A percentile compares a stretch with the other conserved stretches of the same genome.
Evolutionary conservation across 345 rosid species (phyloP).

Genomic region (Streptanthus diversifolius): DNA sequence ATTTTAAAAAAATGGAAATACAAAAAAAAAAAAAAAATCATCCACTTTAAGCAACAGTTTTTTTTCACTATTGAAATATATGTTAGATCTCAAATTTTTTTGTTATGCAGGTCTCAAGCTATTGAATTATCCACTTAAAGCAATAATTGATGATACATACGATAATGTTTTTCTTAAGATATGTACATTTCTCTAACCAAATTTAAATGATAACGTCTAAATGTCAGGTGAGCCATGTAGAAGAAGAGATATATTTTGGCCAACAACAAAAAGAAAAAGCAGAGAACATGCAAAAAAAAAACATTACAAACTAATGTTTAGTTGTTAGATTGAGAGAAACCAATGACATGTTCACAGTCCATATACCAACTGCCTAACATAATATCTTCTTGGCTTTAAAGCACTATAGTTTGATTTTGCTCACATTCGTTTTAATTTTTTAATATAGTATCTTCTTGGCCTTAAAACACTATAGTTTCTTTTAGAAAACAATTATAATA

Average conservation of each 20-base stretch:
- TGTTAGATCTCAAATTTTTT: too few relatives aligned
- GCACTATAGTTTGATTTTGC: neutral
- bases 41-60: too few relatives aligned
- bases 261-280: neutral
- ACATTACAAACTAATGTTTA: neutral
- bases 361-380: conserved; percentile 4
- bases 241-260: neutral
- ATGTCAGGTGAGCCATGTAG: conserved; percentile 4
- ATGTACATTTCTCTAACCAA: neutral
- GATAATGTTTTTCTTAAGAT: neutral
- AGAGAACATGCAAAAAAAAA: conserved; percentile 14
- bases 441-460: neutral
- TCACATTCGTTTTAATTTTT: neutral
- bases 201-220: neutral
- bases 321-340: conserved; percentile 14
- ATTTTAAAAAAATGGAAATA: too few relatives aligned
- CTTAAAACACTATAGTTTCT: too few relatives aligned
- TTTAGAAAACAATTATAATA: too few relatives aligned
- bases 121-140: too few relatives aligned
- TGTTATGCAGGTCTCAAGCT: too few relatives aligned
- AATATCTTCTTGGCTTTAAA: too few relatives aligned
- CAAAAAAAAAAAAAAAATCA: too few relatives aligned
- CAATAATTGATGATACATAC: too few relatives aligned
- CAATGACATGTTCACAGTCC: conserved; percentile 19
- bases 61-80: too few relatives aligned